Base-by-base conservation (phyloP, 257 asterid species). In the Jasminum sambac region DNA sequence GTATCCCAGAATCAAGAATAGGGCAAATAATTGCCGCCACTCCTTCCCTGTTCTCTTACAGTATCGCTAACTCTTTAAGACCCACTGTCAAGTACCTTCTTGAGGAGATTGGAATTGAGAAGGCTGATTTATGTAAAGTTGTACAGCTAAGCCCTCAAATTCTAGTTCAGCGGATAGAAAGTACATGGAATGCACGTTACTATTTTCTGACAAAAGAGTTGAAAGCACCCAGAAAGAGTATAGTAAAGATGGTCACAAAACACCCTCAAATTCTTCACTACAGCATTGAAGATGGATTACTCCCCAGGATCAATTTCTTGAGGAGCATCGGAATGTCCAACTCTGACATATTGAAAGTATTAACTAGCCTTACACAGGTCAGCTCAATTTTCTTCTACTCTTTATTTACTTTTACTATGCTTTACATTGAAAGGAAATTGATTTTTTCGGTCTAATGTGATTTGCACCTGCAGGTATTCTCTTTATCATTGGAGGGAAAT, bases 141-240 rank as follows among this genome's bases (percentile, higher is more conserved):
- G 95, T 93, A 75, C 98, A 89, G 88, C 80, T 93, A 73, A 93
- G 98, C 74, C 96, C 97, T 74, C 98, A 93, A 89, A 93, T 93
- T 68, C 84, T 93, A 69, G 98, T 93, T 83, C 98, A 93, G 80
- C 86, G 98, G 65, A 89, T 90, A 46, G 96, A 93, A 70, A 85
- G 63, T 76, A 75, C 97, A 11, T 93, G 98, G 97, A 90, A 72
- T 60, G 26, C 90, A 36, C 97, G 96, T 71, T 86, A 87, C 76
- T 76, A 44, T 57, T 93, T 93, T 74, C 87, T 93, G 44, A 86
- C 88, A 65, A 90, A 82, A 75, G 97, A 93, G 81, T 78, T 93
- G 88, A 86, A 63, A 67, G 96, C 98, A 72, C 96, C 98, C 34
- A 86, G 94, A 70, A 90, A 85, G 60, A 90, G 87, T 72, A 84